phyloP scores from a whole-genome alignment of 108 stramenopile genomes.

The Cylindrotheca closterium region DNA sequence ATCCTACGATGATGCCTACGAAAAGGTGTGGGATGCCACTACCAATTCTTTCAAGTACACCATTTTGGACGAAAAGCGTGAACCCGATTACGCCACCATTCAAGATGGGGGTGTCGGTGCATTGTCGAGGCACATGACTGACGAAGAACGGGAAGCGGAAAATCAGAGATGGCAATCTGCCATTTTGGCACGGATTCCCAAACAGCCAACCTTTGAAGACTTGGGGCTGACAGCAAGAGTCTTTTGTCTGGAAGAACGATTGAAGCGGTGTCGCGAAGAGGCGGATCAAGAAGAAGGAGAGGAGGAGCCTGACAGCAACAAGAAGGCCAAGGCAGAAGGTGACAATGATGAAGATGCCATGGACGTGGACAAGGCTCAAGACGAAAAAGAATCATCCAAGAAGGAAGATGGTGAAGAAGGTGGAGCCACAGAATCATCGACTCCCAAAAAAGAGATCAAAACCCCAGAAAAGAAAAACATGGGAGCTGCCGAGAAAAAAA shows the following conservation, averaged over 20 bases:
- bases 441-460: slow-evolving; percentile 12
- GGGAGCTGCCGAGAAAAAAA: background rate
- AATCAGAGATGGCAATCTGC: slow-evolving; percentile 64
- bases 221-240: slow-evolving; percentile 54
- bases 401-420: slow-evolving; percentile 15
- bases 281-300: slow-evolving; percentile 16
- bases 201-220: slow-evolving; percentile 74
- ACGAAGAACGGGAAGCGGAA: slow-evolving; percentile 52
- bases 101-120: slow-evolving; percentile 39
- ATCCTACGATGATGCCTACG: slow-evolving; percentile 39
- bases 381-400: slow-evolving; percentile 1
- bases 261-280: slow-evolving; percentile 34
- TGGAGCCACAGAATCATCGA: slow-evolving; percentile 12
- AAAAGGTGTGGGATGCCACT: slow-evolving; percentile 23
- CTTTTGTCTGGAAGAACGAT: slow-evolving; percentile 62
- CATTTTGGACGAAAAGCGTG: slow-evolving; percentile 9
- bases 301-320: slow-evolving; percentile 6
- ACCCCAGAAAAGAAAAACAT: slow-evolving; percentile 16
- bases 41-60: slow-evolving; percentile 21
- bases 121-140: slow-evolving; percentile 19
- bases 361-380: background rate
- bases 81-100: slow-evolving; percentile 26
- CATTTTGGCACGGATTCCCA: slow-evolving; percentile 53
- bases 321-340: background rate
- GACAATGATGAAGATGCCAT: slow-evolving; percentile 3